Conservation (phyloP, 331 rosid species). For the Acacia pycnantha region DNA sequence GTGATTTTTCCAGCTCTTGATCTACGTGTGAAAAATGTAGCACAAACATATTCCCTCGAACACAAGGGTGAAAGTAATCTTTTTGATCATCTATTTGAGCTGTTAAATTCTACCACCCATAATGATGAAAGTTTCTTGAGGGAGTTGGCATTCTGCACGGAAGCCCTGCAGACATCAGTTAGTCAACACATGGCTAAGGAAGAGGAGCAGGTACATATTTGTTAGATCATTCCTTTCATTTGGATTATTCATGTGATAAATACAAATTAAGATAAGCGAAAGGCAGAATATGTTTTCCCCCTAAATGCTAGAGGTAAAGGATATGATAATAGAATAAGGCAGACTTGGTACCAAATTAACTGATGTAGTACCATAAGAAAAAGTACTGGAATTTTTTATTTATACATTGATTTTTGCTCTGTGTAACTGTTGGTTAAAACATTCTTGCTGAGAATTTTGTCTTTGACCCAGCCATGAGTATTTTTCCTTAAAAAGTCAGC, state of each 20-base stretch:
- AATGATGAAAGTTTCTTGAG: slow-evolving; percentile 75
- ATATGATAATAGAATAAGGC: slow-evolving; percentile 21
- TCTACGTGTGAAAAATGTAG: slow-evolving; percentile 97
- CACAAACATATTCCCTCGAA: slow-evolving; percentile 93
- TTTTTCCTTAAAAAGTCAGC: not conserved
- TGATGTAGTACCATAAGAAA: not conserved
- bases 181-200: slow-evolving; percentile 99
- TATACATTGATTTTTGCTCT: not conserved
- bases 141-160: slow-evolving; percentile 96
- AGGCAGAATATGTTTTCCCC: not conserved
- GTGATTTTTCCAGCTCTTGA: slow-evolving; percentile 97
- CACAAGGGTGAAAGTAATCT: slow-evolving; percentile 92
- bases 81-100: slow-evolving; percentile 80
- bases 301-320: slow-evolving; percentile 11
- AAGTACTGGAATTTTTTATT: slow-evolving; percentile 6
- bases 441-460: not conserved
- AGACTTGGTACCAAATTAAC: not conserved
- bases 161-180: slow-evolving; percentile 86
- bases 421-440: slow-evolving; percentile 2
- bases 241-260: slow-evolving; percentile 16
- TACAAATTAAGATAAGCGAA: not conserved
- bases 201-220: slow-evolving; percentile 83
- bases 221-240: slow-evolving; percentile 19
- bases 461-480: slow-evolving; percentile 7
- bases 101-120: slow-evolving; percentile 60